phyloP scores from a whole-genome alignment of 371 early-diverging fungal genomes.

The Actinomortierella wolfii region DNA sequence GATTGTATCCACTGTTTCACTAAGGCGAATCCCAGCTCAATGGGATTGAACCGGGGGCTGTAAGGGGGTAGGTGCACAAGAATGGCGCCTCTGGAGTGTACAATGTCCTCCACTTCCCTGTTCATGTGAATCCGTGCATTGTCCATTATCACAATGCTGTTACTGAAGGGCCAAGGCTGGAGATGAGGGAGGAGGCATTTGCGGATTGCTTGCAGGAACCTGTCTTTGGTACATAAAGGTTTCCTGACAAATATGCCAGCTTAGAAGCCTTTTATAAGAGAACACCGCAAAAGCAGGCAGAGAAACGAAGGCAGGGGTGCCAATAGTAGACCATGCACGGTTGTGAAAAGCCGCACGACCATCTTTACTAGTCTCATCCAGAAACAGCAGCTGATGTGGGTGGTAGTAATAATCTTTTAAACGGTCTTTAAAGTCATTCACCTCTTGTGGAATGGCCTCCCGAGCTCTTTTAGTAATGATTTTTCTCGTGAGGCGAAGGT shows the following conservation, averaged over 20 bases:
- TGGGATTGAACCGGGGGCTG: slow-evolving; percentile 29
- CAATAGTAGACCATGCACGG: slow-evolving; percentile 7
- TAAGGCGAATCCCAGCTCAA: slow-evolving; percentile 6
- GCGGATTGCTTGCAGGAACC: slow-evolving; percentile 6
- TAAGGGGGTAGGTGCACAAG: slow-evolving; percentile 25
- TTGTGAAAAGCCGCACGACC: background rate
- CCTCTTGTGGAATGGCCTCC: slow-evolving; percentile 2
- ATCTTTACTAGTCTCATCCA: slow-evolving; percentile 24
- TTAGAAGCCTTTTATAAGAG: slow-evolving; percentile 6
- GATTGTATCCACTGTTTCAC: slow-evolving; percentile 1
- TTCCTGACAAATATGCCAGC: background rate
- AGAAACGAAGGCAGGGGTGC: slow-evolving; percentile 10
- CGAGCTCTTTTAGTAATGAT: slow-evolving; percentile 3
- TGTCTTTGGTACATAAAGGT: slow-evolving; percentile 2
- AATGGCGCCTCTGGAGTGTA: background rate
- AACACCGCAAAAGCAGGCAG: slow-evolving; percentile 14
- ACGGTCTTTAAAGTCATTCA: background rate
- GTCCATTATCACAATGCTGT: slow-evolving; percentile 14
- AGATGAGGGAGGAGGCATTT: slow-evolving; percentile 10
- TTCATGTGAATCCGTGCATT: slow-evolving; percentile 21
- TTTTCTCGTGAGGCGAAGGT: slow-evolving; percentile 5
- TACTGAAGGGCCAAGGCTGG: slow-evolving; percentile 4
- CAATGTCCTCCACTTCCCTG: background rate
- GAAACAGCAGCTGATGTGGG: slow-evolving; percentile 12
- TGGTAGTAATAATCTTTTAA: background rate